Evolutionary conservation across 805 yeast genomes (phyloP), one percentile per base, ranked within the genome.

Genomic region (Zygotorulaspora chibaensis): DNA sequence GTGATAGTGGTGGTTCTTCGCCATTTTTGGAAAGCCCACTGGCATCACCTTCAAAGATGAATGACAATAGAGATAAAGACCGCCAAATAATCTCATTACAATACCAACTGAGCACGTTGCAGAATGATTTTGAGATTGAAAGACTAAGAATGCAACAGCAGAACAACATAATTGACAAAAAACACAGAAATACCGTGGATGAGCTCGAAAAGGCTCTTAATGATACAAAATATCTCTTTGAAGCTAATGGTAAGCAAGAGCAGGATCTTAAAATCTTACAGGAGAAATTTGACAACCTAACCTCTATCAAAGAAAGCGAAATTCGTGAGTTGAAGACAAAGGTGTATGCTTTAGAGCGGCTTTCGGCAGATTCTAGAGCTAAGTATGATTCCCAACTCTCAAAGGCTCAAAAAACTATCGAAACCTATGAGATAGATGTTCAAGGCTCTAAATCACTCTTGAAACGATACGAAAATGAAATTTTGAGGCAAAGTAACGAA

Each of bases 241-340:
- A 56, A 50, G 66, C 34, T 56, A 72, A 62, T 40, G 48, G 40
- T 8, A 38, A 38, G n/a, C 30, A 62, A 25, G 48, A 56, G 15
- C 38, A 49, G 11, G 55, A 56, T 34, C 18, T 61, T 12, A 43
- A 38, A 31, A 35, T 38, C 3, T 40, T 63, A 8, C 60, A 65
- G 61, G 54, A 3, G 50, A 65, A 44, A 42, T 47, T 27, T 40
- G 52, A 17, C 25, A 30, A 52, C 44, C 57, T 51, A 41, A 64
- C 56, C 41, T 63, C 11, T 2, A 45, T 38, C 7, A 56, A 53
- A 34, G 61, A 63, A 42, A 25, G 57, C 45, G 48, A 64, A 54
- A 41, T 70, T 29, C 67, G 70, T 23, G 62, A 67, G 30, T 57
- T 76, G 42, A 58, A 66, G 15, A 56, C 69, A 1, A 69, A 74